Conservation (phyloP, 2,329 filamentous ascomycete genomes). For the Zymoseptoria crescenta region DNA sequence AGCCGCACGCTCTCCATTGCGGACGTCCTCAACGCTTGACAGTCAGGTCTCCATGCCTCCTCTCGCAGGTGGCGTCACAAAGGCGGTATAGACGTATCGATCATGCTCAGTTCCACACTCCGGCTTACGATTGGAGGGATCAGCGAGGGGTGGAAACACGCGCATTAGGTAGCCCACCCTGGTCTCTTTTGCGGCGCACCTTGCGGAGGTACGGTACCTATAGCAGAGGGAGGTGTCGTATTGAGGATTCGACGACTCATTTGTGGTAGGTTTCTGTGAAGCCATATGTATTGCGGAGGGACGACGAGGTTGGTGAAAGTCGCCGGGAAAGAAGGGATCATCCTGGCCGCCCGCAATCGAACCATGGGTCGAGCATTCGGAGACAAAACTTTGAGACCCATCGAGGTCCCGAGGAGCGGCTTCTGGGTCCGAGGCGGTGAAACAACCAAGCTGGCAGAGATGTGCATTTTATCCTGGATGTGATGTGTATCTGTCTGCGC, state of each 20-base stretch:
- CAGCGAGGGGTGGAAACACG: not conserved
- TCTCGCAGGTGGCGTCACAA: not conserved
- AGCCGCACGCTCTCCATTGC: not conserved
- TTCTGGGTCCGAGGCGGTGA: not conserved
- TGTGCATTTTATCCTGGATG: not conserved
- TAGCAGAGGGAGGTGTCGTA: not conserved
- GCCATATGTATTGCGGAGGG: too few species aligned
- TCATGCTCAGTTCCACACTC: not conserved
- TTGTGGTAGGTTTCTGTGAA: too few species aligned
- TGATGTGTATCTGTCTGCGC: not conserved
- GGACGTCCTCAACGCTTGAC: not conserved
- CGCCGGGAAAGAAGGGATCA: not conserved
- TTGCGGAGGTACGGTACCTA: not conserved
- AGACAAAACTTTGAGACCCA: not conserved
- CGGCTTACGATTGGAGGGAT: not conserved
- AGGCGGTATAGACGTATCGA: not conserved
- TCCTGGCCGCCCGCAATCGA: not conserved
- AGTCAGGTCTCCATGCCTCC: not conserved
- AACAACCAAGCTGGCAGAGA: not conserved
- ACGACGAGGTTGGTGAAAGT: not conserved
- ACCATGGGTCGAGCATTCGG: not conserved
- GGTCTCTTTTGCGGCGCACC: not conserved
- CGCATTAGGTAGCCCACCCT: not conserved
- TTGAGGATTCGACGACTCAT: not conserved
- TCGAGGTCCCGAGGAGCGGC: not conserved